phyloP scores from a whole-genome alignment of 768 basidiomycete genomes.

The Obba rivulosa region DNA sequence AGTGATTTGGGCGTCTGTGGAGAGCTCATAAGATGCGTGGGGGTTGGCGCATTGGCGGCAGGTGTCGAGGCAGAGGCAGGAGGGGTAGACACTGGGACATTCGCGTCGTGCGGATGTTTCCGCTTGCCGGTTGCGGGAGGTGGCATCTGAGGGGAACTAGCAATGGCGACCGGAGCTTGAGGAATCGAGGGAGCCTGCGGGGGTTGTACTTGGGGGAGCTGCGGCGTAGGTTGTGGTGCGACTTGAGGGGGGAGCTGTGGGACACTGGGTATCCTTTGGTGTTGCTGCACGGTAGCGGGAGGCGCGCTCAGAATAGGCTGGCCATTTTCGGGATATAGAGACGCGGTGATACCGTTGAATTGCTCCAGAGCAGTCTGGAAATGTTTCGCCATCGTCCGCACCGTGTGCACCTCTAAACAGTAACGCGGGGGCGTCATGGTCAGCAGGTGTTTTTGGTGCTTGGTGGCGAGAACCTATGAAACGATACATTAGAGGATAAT shows the following conservation, averaged over 20 bases:
- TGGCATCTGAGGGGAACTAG: slow-evolving; percentile 6
- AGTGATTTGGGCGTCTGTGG: slow-evolving; percentile 72
- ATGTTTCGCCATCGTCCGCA: slow-evolving; percentile 36
- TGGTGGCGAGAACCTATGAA: slow-evolving; percentile 20
- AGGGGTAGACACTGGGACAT: slow-evolving; percentile 11
- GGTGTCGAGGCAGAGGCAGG: slow-evolving; percentile 43
- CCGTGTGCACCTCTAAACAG: slow-evolving; percentile 25
- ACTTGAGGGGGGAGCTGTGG: slow-evolving; percentile 2
- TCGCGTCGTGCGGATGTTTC: slow-evolving; percentile 12
- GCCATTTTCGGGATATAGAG: slow-evolving; percentile 2
- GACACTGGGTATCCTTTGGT: not conserved
- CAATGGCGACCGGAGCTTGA: slow-evolving; percentile 2
- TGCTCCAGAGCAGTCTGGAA: slow-evolving; percentile 36
- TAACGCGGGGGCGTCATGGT: slow-evolving; percentile 23
- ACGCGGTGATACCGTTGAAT: slow-evolving; percentile 22
- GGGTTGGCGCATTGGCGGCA: slow-evolving; percentile 36
- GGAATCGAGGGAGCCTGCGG: slow-evolving; percentile 12
- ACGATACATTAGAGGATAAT: slow-evolving; percentile 2
- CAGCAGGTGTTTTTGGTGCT: slow-evolving; percentile 33
- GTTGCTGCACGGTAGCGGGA: slow-evolving; percentile 2
- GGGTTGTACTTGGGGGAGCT: slow-evolving; percentile 24
- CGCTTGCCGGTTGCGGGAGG: slow-evolving; percentile 13
- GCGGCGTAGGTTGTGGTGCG: slow-evolving; percentile 12
- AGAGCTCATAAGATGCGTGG: slow-evolving; percentile 40
- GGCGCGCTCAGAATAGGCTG: not conserved